Conservation (phyloP, 192 early-diverging fungal genomes). For the Irineochytrium annulatum region DNA sequence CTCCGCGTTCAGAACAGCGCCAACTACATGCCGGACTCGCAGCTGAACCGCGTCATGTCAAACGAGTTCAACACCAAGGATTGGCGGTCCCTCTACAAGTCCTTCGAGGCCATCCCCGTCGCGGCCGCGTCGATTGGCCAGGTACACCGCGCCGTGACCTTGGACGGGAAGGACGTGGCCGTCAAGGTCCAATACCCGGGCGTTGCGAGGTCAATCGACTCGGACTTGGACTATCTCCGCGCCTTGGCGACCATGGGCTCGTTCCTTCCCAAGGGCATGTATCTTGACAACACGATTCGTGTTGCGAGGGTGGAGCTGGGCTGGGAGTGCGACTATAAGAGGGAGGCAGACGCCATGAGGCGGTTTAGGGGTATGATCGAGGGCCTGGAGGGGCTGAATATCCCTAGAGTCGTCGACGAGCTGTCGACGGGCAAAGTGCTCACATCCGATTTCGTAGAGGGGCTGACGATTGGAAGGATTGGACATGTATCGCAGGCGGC, state of each 20-base stretch:
- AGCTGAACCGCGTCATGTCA: constrained; percentile 64
- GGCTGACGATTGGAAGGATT: constrained; percentile 63
- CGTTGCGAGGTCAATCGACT: constrained; percentile 80
- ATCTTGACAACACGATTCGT: constrained; percentile 91
- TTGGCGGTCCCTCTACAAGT: constrained; percentile 67
- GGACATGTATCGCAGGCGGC: constrained; percentile 54
- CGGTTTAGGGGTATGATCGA: constrained; percentile 65
- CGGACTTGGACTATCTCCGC: constrained; percentile 79
- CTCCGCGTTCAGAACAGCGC: constrained; percentile 88
- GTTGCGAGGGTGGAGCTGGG: constrained; percentile 84
- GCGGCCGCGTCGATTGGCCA: constrained; percentile 71
- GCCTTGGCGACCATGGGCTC: constrained; percentile 74
- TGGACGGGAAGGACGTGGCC: constrained; percentile 45
- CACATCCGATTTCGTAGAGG: constrained; percentile 72
- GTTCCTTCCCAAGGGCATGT: constrained; percentile 88
- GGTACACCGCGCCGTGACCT: constrained; percentile 36
- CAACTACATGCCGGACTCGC: constrained; percentile 89
- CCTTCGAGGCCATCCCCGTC: constrained; percentile 78
- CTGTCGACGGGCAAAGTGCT: constrained; percentile 71
- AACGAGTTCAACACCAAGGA: constrained; percentile 62
- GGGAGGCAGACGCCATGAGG: constrained; percentile 76
- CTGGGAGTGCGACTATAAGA: constrained; percentile 90
- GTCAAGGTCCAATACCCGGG: constrained; percentile 98
- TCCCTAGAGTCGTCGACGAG: constrained; percentile 69
- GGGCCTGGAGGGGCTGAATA: constrained; percentile 34